These are phyloP conservation scores for Calonectria crousiana DNA, from an alignment of 2,329 filamentous ascomycete species.

Conservation along the genomic window DNA sequence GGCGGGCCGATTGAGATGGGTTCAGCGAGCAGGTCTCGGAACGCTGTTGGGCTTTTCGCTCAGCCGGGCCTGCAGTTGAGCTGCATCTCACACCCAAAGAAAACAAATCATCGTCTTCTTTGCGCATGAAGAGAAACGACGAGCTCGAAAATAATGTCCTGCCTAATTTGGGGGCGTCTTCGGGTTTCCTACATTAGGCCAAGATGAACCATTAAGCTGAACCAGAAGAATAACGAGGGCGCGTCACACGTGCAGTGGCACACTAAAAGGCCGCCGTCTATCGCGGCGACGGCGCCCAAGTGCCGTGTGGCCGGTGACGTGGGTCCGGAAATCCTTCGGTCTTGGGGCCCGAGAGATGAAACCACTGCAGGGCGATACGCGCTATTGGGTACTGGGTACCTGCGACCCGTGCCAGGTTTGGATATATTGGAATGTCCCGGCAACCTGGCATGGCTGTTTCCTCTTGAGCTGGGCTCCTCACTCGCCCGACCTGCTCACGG, in stretches of 20 bases:
- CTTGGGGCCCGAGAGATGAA: constrained; percentile 18
- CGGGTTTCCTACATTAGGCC: constrained; percentile 28
- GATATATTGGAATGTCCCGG: background rate
- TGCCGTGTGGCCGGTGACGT: constrained; percentile 28
- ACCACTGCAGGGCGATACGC: constrained; percentile 10
- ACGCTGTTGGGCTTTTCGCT: background rate
- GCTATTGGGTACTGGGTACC: background rate
- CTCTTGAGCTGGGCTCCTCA: background rate
- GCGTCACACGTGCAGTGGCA: constrained; percentile 13
- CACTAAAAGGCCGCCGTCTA: constrained; percentile 16
- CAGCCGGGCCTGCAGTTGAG: background rate
- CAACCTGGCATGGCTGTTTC: background rate
- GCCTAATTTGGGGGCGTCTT: constrained; percentile 11
- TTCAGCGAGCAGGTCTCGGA: constrained; percentile 8
- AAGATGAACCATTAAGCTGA: background rate
- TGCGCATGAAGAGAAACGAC: background rate
- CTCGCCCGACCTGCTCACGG: background rate
- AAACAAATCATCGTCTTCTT: background rate
- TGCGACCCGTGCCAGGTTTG: background rate
- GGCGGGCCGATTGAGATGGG: constrained; percentile 32
- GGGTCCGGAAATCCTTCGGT: constrained; percentile 34
- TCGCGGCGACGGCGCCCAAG: constrained; percentile 18
- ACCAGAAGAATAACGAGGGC: background rate
- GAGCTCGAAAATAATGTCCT: background rate
- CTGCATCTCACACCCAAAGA: background rate